These are phyloP conservation scores for Berberis thunbergii DNA, from an alignment of 164 flowering plant genomes.

Conservation along the genomic window DNA sequence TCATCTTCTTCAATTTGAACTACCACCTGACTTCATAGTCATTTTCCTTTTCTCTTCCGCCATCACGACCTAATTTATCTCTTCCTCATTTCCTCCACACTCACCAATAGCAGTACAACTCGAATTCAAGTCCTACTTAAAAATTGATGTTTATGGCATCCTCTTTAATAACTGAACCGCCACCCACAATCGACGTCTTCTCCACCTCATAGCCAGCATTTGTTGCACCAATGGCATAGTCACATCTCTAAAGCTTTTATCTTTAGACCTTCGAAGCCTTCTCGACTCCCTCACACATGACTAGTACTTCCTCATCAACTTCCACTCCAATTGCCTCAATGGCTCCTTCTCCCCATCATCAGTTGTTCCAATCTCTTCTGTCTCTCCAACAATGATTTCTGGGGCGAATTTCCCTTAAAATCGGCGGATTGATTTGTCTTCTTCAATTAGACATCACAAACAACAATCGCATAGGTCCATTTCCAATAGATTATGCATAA, in stretches of 20 bases:
- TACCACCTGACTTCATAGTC: background rate
- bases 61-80: conserved; percentile 10
- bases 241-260: conserved; percentile 50
- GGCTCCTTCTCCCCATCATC: conserved; percentile 52
- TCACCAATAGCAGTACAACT: conserved; percentile 47
- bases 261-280: conserved; percentile 66
- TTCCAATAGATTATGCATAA: conserved; percentile 24
- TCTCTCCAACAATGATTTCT: conserved; percentile 71
- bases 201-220: conserved; percentile 56
- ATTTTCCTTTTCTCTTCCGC: conserved; percentile 7
- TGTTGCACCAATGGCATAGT: conserved; percentile 52
- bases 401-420: conserved; percentile 57
- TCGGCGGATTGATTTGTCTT: conserved; percentile 42
- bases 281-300: conserved; percentile 45
- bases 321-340: conserved; percentile 72
- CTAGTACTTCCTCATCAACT: conserved; percentile 78
- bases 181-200: conserved; percentile 46
- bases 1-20: background rate
- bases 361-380: conserved; percentile 53
- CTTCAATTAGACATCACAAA: conserved; percentile 65
- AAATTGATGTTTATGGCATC: conserved; percentile 64
- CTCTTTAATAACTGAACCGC: conserved; percentile 73
- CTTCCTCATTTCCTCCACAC: conserved; percentile 9
- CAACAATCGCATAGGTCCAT: conserved; percentile 69
- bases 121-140: conserved; percentile 56